A percentile compares a stretch with the other conserved stretches of the same genome.
Evolutionary conservation across 352 stramenopile genomes (phyloP).

Genomic region (Globisporangium rhizosaccharum): DNA sequence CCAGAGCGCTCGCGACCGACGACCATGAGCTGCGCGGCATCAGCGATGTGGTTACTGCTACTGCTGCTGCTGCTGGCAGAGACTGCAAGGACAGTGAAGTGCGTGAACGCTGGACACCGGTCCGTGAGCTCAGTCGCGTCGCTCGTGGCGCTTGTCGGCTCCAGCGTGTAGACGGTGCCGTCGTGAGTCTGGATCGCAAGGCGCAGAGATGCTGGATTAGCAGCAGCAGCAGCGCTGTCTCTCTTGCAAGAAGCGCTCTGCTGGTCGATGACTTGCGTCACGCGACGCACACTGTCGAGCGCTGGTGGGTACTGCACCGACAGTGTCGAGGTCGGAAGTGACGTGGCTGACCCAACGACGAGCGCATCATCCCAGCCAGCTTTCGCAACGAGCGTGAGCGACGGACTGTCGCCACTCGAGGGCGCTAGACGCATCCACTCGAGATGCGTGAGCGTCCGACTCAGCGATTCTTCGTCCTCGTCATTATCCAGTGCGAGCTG

Average conservation of each 20-base stretch:
- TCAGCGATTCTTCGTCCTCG: background rate
- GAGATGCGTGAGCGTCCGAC: slow-evolving; percentile 19
- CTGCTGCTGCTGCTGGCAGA: slow-evolving; percentile 2
- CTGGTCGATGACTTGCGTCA: slow-evolving; percentile 4
- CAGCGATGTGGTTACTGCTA: slow-evolving; percentile 1
- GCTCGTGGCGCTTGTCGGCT: background rate
- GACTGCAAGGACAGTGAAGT: slow-evolving; percentile 25
- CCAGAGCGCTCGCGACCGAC: slow-evolving; percentile 37
- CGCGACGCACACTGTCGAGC: slow-evolving; percentile 11
- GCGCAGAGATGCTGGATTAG: background rate
- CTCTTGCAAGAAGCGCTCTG: background rate
- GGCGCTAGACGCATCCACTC: slow-evolving; percentile 25
- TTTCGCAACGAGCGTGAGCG: slow-evolving; percentile 27
- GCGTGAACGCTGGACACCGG: slow-evolving; percentile 27
- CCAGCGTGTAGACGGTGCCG: slow-evolving; percentile 30
- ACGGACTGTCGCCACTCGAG: slow-evolving; percentile 1
- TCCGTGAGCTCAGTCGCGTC: slow-evolving; percentile 8
- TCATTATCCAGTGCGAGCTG: background rate
- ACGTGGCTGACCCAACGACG: slow-evolving; percentile 5
- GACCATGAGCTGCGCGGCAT: slow-evolving; percentile 12
- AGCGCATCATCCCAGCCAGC: slow-evolving; percentile 24
- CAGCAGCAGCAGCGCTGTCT: background rate
- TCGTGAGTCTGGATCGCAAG: slow-evolving; percentile 36
- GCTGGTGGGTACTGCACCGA: slow-evolving; percentile 9
- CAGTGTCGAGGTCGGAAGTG: background rate